Base-by-base conservation (phyloP, 73 alveolate genomes). In the Paramecium pentaurelia region DNA sequence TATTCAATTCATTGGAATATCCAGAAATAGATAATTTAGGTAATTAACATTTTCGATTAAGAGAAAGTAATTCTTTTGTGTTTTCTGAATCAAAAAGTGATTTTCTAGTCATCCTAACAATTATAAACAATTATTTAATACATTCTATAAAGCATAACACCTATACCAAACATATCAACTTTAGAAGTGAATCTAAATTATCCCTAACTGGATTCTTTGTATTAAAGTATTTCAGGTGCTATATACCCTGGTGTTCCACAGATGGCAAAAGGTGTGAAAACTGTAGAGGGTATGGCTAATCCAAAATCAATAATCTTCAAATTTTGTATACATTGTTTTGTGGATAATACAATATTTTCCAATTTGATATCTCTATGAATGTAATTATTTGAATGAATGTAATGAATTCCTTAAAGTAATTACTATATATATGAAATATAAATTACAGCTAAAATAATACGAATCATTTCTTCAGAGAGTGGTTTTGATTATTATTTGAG, bases 221-320 rank as follows among this genome's bases (percentile, higher is more conserved):
- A 40, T 75, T 75, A 18, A 2, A 75, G 60, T 14, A 75, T 75
- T 89, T 97, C 98, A 11, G 99, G 99, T n/a, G 99, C 97, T 4
- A 97, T 96, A 77, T 97, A 97, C 83, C 97, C 97, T n/a, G 99
- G 99, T 11, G 99, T 97, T 14, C 99, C 99, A 77, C 99, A 97
- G 3, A 97, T 95, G 22, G 99, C 95, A 44, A 96, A 86, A 94
- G 96, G 96, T 85, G 93, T 87, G 80, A 96, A 98, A 14, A 98
- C 94, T 10, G 96, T 97, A 37, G 96, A 95, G 45, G 95, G 94
- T 12, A 98, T 96, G 4, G 88, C 88, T 14, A 75, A 8, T 96
- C 99, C 99, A 93, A 97, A 97, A 87, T 97, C 99, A 27, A 98
- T 98, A 30, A 97, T 96, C 86, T 97, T 97, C 58, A 96, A 90